Evolutionary conservation across 805 yeast species (phyloP), one percentile per base, ranked within the genome.

Genomic region (Helenozyma rhizophorensis): DNA sequence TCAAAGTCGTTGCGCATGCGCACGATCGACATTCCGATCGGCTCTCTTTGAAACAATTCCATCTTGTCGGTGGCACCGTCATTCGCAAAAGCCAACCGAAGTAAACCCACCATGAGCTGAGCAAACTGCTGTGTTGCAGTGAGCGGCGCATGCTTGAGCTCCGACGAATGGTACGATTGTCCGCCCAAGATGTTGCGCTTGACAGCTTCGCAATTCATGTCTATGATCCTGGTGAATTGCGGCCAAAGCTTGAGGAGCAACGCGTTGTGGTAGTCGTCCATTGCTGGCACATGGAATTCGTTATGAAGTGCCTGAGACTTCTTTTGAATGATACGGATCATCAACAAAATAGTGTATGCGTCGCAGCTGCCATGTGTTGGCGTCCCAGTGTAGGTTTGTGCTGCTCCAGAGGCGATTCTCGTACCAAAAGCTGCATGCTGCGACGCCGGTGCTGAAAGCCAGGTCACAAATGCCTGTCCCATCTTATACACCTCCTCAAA

Each of bases 221-320:
- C 96, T 25, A 89, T 72, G 21, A 86, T 65, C 28, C 68, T 70
- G 48, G 88, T 89, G 50, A 89, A 83, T 37, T 74, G 77, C 0
- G 97, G 96, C 97, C 97, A 93, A 27, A 90, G 60, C 3, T 72
- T 55, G 32, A 86, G 73, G 40, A 80, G 57, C 41, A 83, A 77
- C 11, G 75, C 65, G 45, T 83, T 78, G 42, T 82, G 67, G 53
- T 82, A 84, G 38, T 77, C 83, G 41, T 80, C 86, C 54, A 79
- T 61, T 4, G 78, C 78, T 0, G 94, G 89, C 2, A 83, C 76
- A 36, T 73, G 74, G 36, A 62, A 56, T 37, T 84, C 70, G 40
- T 75, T 80, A 50, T 83, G 89, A 15, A 83, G 60, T 42, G 77
- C 80, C 34, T 72, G 71, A 40, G 76, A 83, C 34, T 84, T 57